Evolutionary conservation across 345 rosid species (phyloP), one percentile per base, ranked within the genome.

Genomic region (Reutealis trisperma): DNA sequence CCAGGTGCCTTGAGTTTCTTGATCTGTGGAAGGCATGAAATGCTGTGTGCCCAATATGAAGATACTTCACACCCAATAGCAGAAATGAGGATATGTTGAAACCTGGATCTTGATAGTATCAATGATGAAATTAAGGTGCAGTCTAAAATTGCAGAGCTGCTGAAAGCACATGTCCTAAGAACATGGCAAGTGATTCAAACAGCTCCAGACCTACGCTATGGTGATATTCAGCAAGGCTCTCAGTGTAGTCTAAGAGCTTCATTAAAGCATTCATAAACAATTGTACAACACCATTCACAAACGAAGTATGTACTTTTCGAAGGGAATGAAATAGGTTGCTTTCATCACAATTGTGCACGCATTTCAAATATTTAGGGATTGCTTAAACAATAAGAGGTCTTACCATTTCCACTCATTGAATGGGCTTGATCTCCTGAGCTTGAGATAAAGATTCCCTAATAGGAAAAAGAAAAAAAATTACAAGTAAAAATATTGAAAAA

Each of bases 351-450:
- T 37, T 37, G 5, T 37, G 41, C 41, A 37, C 41, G 6, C 41
- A 34, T 34, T 34, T 34, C 37, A 70, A 75, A 58, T n/a, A 66
- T 22, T 25, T 30, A 7, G 25, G 67, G 2, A 34, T 34, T 49
- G 21, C 47, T 2, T 19, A 57, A 78, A 67, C 60, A 51, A 41
- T 34, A 47, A 59, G 49, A 63, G 71, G 73, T 18, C 72, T 79
- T 84, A 96, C 99, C 98, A 87, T 94, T 96, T 91, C 98, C 99
- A 72, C 96, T 89, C 84, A 88, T 86, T 10, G 98, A 85, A 89
- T 93, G 94, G 76, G 93, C 87, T 83, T 90, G 99, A 75, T 96
- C 99, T 74, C 97, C 97, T 51, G 99, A 79, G 85, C 97, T 88
- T 87, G 99, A 96, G 75, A 96, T 91, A 85, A 94, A 94, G 80